A percentile compares a stretch with the other conserved stretches of the same genome.
Conservation (phyloP, 495 filamentous ascomycete species). For the Pyrenopolyporus hunteri region DNA sequence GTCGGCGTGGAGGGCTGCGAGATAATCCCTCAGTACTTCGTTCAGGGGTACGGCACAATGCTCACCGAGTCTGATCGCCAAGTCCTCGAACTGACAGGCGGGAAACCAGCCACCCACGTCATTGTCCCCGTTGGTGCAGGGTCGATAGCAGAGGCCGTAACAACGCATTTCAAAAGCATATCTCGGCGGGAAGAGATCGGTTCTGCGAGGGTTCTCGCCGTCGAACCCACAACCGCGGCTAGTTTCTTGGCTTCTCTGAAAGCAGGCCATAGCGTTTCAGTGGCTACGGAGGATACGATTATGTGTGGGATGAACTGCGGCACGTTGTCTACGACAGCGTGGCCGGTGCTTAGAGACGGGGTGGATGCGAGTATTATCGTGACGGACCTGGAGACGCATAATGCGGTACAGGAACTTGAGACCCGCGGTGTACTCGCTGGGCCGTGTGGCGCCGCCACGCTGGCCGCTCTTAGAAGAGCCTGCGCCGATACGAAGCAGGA, state of each 20-base stretch:
- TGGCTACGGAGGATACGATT: constrained; percentile 62
- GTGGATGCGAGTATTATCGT: constrained; percentile 64
- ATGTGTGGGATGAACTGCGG: constrained; percentile 74
- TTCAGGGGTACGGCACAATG: constrained; percentile 73
- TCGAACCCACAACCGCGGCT: constrained; percentile 66
- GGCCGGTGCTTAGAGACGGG: constrained; percentile 60
- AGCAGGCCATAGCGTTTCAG: constrained; percentile 48
- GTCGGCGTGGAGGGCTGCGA: constrained; percentile 65
- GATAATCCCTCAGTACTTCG: constrained; percentile 68
- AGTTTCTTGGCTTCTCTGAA: constrained; percentile 61
- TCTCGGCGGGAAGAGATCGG: constrained; percentile 20
- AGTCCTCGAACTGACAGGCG: constrained; percentile 40
- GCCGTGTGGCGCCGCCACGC: constrained; percentile 66
- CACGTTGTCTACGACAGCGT: constrained; percentile 65
- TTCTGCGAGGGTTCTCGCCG: constrained; percentile 51
- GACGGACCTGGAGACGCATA: constrained; percentile 60
- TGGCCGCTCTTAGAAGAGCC: constrained; percentile 62
- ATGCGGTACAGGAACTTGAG: constrained; percentile 57
- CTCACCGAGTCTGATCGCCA: constrained; percentile 65
- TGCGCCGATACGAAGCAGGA: constrained; percentile 38
- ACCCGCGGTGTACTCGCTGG: constrained; percentile 54
- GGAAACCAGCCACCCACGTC: constrained; percentile 47
- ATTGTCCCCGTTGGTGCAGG: constrained; percentile 71
- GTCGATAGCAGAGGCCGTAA: constrained; percentile 65
- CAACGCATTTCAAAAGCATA: constrained; percentile 59